Evolutionary conservation across 306 rosid genomes (phyloP).

Genomic region (Purshia tridentata): DNA sequence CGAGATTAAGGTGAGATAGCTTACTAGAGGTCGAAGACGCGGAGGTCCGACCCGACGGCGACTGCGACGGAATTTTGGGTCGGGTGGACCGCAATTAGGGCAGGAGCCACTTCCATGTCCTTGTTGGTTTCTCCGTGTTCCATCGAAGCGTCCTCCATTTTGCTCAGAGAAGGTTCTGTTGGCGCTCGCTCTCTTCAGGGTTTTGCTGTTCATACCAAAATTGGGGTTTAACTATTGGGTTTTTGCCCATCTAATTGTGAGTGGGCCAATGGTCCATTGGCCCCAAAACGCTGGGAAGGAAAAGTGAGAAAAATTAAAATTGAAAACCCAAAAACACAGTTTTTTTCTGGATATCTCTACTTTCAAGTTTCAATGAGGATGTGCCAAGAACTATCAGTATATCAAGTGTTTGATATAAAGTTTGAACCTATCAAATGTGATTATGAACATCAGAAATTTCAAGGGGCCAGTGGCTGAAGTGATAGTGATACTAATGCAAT

Average conservation of each 20-base stretch:
- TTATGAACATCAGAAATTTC: too few relatives aligned
- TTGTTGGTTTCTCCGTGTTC: slow-evolving; percentile 57
- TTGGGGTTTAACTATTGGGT: slow-evolving; percentile 7
- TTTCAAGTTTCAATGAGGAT: too few relatives aligned
- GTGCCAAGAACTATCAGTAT: too few relatives aligned
- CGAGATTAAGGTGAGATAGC: neutral
- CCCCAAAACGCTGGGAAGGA: too few relatives aligned
- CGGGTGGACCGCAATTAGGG: slow-evolving; percentile 76
- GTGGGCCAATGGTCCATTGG: too few relatives aligned
- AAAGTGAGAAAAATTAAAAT: too few relatives aligned
- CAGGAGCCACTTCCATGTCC: slow-evolving; percentile 75
- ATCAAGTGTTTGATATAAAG: too few relatives aligned
- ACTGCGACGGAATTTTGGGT: slow-evolving; percentile 53
- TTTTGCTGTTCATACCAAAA: neutral
- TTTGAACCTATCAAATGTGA: too few relatives aligned
- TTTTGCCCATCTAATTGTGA: neutral
- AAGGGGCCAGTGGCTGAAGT: too few relatives aligned
- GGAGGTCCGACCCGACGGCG: slow-evolving; percentile 79
- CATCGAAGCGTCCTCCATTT: slow-evolving; percentile 39
- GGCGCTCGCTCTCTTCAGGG: slow-evolving; percentile 8
- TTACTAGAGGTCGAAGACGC: slow-evolving; percentile 77
- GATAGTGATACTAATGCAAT: too few relatives aligned
- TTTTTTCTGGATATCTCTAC: too few relatives aligned
- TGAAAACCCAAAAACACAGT: too few relatives aligned
- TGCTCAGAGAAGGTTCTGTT: neutral